These are phyloP conservation scores for Triticum urartu DNA, from an alignment of 176 grass and related monocot genomes.

Conservation along the genomic window DNA sequence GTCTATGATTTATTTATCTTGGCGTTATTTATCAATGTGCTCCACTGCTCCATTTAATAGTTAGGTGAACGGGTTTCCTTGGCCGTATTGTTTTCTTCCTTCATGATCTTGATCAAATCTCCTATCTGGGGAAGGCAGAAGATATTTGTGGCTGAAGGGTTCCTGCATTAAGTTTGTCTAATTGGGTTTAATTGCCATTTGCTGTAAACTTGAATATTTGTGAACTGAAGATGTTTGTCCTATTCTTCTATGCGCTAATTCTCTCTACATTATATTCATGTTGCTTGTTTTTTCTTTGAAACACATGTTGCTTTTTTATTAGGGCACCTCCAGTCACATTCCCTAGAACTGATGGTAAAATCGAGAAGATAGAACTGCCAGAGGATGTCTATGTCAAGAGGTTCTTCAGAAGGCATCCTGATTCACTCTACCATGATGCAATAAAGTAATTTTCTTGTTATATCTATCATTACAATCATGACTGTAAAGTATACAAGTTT, in stretches of 20 bases:
- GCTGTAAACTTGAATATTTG: not conserved
- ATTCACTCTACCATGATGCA: slow-evolving; percentile 76
- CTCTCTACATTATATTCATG: not conserved
- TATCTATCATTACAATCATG: not conserved
- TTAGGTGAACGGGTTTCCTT: not conserved
- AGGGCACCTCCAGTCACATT: slow-evolving; percentile 72
- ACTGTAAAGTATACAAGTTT: not conserved
- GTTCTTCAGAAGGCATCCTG: slow-evolving; percentile 63
- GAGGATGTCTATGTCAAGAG: slow-evolving; percentile 69
- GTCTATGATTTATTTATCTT: not conserved
- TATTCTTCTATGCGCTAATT: not conserved
- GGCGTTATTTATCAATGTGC: not conserved
- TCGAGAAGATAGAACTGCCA: slow-evolving; percentile 54
- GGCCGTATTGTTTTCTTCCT: not conserved
- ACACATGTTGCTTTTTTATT: not conserved
- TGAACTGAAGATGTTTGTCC: not conserved
- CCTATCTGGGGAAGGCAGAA: not conserved
- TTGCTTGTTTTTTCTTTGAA: slow-evolving; percentile 2
- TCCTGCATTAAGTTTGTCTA: not conserved
- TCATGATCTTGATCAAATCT: not conserved
- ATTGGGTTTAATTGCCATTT: not conserved
- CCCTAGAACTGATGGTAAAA: slow-evolving; percentile 60
- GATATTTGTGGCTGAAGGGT: not conserved
- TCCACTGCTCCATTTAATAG: not conserved
- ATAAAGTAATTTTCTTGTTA: slow-evolving; percentile 56